phyloP scores from a whole-genome alignment of 2,329 filamentous ascomycete species.

The Metarhizium anisopliae region DNA sequence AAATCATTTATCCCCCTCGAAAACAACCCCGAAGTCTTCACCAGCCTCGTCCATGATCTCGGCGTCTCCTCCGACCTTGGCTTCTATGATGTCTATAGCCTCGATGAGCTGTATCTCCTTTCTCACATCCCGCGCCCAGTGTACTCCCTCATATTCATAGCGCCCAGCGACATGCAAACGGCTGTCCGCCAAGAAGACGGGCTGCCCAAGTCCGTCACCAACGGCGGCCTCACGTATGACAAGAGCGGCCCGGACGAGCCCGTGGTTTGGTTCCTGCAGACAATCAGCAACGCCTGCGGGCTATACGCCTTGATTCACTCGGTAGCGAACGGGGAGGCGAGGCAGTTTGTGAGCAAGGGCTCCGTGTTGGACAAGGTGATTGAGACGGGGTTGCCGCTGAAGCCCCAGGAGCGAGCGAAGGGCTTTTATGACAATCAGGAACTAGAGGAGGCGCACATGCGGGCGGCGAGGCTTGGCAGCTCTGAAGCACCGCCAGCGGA shows the following conservation, averaged over 20 bases:
- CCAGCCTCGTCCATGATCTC: conserved; percentile 58
- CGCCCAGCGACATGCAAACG: conserved; percentile 50
- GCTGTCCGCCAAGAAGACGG: conserved; percentile 23
- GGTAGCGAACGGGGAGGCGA: conserved; percentile 58
- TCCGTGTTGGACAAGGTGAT: conserved; percentile 52
- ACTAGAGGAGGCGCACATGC: conserved; percentile 65
- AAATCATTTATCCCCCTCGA: conserved; percentile 34
- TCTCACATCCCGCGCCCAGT: conserved; percentile 63
- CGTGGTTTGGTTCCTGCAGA: conserved; percentile 78
- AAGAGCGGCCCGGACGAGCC: conserved; percentile 41
- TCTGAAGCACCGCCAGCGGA: conserved; percentile 54
- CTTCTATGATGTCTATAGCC: conserved; percentile 76
- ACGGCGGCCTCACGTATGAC: conserved; percentile 21
- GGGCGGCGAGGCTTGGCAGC: conserved; percentile 59
- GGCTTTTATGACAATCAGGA: conserved; percentile 62
- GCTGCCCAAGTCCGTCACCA: conserved; percentile 9
- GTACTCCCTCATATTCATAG: conserved; percentile 70
- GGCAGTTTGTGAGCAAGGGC: conserved; percentile 40
- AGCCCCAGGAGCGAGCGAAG: conserved; percentile 52
- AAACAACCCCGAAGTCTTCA: conserved; percentile 72
- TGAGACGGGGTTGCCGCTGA: conserved; percentile 49
- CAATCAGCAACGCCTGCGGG: conserved; percentile 74
- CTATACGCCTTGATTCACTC: conserved; percentile 70
- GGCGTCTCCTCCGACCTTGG: conserved; percentile 58
- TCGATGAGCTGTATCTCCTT: conserved; percentile 70